Conservation (phyloP, 1,284 basidiomycete genomes). For the Ustilago shanxiensis region DNA sequence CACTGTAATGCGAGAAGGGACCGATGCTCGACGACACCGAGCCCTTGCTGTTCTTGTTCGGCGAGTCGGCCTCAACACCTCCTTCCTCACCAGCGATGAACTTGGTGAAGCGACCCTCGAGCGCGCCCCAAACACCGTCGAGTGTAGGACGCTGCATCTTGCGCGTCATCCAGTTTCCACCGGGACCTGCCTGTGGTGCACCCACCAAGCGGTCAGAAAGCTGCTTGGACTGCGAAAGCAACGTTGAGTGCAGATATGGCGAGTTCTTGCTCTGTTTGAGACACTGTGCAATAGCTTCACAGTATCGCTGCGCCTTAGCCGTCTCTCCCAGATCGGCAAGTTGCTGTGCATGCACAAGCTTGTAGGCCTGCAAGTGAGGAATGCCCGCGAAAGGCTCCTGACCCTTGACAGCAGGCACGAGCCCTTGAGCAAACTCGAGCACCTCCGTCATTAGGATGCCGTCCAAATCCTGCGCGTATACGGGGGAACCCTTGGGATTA, state of each 20-base stretch:
- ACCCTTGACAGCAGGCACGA: slow-evolving; percentile 81
- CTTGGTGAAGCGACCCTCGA: slow-evolving; percentile 94
- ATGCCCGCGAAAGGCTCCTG: slow-evolving; percentile 86
- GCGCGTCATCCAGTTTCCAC: slow-evolving; percentile 77
- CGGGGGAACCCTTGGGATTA: slow-evolving; percentile 74
- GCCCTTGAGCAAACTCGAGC: slow-evolving; percentile 87
- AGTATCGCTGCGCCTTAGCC: slow-evolving; percentile 76
- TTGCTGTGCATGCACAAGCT: slow-evolving; percentile 81
- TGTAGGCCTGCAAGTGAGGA: slow-evolving; percentile 88
- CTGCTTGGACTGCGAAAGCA: slow-evolving; percentile 83
- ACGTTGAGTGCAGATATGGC: slow-evolving; percentile 78
- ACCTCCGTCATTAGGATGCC: slow-evolving; percentile 90
- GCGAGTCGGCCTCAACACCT: slow-evolving; percentile 66
- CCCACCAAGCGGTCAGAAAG: slow-evolving; percentile 85
- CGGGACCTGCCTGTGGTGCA: slow-evolving; percentile 73
- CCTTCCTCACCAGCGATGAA: slow-evolving; percentile 81
- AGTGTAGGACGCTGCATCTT: slow-evolving; percentile 81
- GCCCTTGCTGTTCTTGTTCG: slow-evolving; percentile 69
- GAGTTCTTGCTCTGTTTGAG: slow-evolving; percentile 76
- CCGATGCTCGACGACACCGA: slow-evolving; percentile 72
- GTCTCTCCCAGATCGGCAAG: slow-evolving; percentile 75
- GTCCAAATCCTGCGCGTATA: slow-evolving; percentile 80
- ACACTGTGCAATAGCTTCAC: slow-evolving; percentile 85
- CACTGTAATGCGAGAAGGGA: slow-evolving; percentile 93
- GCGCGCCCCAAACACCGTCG: slow-evolving; percentile 90